Conservation (phyloP, 164 flowering plant genomes). For the Stephania yunnanensis region DNA sequence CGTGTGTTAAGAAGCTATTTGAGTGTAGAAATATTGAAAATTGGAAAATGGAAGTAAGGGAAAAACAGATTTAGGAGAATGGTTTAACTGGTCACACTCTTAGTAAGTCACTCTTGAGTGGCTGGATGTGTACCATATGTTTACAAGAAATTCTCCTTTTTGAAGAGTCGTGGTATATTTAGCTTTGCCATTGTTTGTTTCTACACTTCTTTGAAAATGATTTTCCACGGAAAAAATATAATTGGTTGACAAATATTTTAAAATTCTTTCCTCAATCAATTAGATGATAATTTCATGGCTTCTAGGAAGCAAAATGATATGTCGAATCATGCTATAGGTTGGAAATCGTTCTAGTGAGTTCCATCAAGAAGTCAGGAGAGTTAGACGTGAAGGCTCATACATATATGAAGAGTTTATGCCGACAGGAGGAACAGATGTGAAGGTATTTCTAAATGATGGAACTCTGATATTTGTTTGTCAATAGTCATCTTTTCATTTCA, state of each 20-base stretch:
- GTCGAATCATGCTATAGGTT: slow-evolving; percentile 42
- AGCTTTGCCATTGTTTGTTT: too few relatives aligned
- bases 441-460: slow-evolving; percentile 38
- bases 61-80: too few relatives aligned
- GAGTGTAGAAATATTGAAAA: too few relatives aligned
- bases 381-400: slow-evolving; percentile 95
- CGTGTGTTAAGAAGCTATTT: too few relatives aligned
- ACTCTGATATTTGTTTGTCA: too few relatives aligned
- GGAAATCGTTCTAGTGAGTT: slow-evolving; percentile 99
- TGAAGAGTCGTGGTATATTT: too few relatives aligned
- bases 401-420: slow-evolving; percentile 99
- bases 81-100: too few relatives aligned
- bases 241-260: not conserved
- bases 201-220: not conserved
- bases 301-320: not conserved
- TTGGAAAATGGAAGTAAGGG: too few relatives aligned
- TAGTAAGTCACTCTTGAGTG: too few relatives aligned
- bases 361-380: slow-evolving; percentile 95
- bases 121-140: too few relatives aligned
- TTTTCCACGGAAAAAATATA: not conserved
- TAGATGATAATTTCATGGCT: not conserved
- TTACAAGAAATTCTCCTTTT: too few relatives aligned
- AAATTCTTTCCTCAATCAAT: not conserved
- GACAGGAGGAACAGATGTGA: slow-evolving; percentile 99
- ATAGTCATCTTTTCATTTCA: not conserved